Evolutionary conservation across 306 rosid genomes (phyloP).

Genomic region (Cicer cuneatum): DNA sequence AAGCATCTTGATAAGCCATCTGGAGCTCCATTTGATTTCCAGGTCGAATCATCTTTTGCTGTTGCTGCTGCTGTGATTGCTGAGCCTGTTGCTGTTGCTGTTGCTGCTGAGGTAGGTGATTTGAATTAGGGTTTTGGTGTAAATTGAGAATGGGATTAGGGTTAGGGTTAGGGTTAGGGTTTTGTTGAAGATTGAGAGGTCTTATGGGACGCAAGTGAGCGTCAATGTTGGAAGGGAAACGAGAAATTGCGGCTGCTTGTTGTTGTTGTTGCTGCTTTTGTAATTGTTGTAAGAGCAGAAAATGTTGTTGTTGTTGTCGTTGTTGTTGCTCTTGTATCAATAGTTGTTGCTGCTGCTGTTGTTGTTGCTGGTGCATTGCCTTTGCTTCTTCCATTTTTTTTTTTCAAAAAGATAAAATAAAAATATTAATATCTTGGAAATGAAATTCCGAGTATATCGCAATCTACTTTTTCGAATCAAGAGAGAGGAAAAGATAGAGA

Average conservation of each 20-base stretch:
- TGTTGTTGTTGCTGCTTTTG: constrained; percentile 62
- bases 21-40: constrained; percentile 85
- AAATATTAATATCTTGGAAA: neutral
- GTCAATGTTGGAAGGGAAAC: constrained; percentile 91
- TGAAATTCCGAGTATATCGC: neutral
- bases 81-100: constrained; percentile 39
- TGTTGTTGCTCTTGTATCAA: constrained; percentile 48
- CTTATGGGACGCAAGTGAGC: constrained; percentile 91
- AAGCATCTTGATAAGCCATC: constrained; percentile 97
- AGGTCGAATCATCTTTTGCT: constrained; percentile 69
- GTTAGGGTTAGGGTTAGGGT: constrained; percentile 58
- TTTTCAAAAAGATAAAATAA: neutral
- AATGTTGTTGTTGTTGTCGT: constrained; percentile 58
- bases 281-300: constrained; percentile 64
- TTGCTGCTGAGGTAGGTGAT: constrained; percentile 43
- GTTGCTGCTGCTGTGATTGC: constrained; percentile 49
- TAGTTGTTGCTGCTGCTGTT: constrained; percentile 47
- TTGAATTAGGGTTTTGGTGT: constrained; percentile 60
- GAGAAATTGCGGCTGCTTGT: constrained; percentile 80
- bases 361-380: constrained; percentile 67
- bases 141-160: constrained; percentile 47
- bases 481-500: too few species aligned
- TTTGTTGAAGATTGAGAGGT: constrained; percentile 63
- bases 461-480: constrained; percentile 7
- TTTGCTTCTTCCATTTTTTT: constrained; percentile 80